Percentiles rank a stretch among this genome's conserved stretches.
Conservation (phyloP, 164 flowering plant genomes). For the Buxus sempervirens region DNA sequence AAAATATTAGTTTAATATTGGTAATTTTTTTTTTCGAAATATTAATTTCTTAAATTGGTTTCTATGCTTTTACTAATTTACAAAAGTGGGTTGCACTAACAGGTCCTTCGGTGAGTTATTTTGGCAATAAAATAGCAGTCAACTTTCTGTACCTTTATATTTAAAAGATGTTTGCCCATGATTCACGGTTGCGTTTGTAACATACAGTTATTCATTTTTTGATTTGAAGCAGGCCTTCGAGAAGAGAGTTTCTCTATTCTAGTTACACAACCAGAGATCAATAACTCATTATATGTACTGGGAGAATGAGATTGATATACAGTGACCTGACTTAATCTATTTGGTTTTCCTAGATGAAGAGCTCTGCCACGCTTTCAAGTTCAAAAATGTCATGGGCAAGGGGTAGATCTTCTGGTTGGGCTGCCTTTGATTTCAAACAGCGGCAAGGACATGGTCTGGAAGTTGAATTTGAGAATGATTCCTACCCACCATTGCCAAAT, state of each 20-base stretch:
- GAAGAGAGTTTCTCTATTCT: neutral
- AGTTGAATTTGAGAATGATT: conserved; percentile 31
- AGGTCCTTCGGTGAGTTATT: no score
- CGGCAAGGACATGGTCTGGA: conserved; percentile 32
- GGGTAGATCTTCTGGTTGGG: conserved; percentile 66
- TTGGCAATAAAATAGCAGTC: no score
- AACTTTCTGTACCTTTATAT: no score
- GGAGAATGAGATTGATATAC: neutral
- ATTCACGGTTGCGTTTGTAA: neutral
- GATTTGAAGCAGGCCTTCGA: neutral
- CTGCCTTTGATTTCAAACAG: conserved; percentile 59
- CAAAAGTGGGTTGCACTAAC: no score
- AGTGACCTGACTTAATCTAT: neutral
- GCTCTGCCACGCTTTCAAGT: conserved; percentile 7
- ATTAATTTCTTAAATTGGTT: no score
- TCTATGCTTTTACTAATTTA: no score
- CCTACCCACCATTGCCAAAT: conserved; percentile 48
- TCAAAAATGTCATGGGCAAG: conserved; percentile 32
- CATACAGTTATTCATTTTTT: neutral
- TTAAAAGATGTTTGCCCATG: neutral
- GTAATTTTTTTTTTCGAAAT: no score
- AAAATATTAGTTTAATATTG: no score
- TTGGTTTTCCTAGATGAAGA: conserved; percentile 7
- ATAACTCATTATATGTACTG: conserved; percentile 2
- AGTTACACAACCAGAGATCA: conserved; percentile 4